Evolutionary conservation across 805 yeast species (phyloP).

Genomic region (Candida maris): DNA sequence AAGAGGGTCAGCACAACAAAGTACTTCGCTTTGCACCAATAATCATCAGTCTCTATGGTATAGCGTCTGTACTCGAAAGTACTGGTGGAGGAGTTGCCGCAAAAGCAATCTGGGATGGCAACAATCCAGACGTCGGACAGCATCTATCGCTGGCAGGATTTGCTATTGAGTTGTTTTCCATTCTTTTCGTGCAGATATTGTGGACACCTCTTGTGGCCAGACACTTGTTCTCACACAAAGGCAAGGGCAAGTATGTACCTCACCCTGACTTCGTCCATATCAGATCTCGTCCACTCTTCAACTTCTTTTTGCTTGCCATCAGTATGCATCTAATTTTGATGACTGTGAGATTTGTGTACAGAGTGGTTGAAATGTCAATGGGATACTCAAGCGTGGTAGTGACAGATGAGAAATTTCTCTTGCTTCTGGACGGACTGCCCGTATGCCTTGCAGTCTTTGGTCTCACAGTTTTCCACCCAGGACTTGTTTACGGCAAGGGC

Average conservation of each 20-base stretch:
- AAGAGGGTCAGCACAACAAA: background rate
- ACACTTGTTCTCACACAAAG: background rate
- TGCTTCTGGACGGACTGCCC: conserved; percentile 62
- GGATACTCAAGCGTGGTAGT: conserved; percentile 73
- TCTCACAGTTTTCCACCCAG: conserved; percentile 61
- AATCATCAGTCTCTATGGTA: background rate
- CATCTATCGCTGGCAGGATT: background rate
- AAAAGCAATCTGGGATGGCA: background rate
- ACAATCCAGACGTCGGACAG: background rate
- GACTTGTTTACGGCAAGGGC: conserved; percentile 41
- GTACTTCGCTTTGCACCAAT: background rate
- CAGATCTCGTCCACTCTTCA: background rate
- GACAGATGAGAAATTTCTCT: conserved; percentile 53
- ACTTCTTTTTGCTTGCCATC: background rate
- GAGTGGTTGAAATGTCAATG: conserved; percentile 65
- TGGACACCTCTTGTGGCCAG: conserved; percentile 22
- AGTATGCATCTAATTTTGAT: background rate
- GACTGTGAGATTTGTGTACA: conserved; percentile 58
- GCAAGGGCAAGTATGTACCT: background rate
- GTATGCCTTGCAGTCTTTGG: conserved; percentile 45
- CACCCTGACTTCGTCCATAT: background rate
- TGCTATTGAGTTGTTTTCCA: background rate
- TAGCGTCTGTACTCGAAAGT: background rate
- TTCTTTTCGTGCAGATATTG: background rate
- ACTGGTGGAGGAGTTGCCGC: background rate